phyloP scores from a whole-genome alignment of 306 rosid species.

The Clitoria ternatea region DNA sequence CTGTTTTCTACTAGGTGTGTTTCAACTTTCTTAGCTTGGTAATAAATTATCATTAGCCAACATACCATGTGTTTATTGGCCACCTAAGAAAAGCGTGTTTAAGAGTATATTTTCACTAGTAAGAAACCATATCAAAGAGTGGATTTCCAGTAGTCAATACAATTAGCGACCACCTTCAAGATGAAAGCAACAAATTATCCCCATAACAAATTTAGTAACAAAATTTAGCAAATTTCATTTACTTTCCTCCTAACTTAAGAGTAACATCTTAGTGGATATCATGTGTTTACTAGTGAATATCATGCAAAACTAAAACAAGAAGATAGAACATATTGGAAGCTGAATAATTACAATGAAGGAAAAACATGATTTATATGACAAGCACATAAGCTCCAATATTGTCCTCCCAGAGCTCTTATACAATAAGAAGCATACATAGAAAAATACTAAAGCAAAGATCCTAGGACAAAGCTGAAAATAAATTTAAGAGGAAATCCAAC shows the following conservation, averaged over 20 bases:
- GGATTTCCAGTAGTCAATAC: too few species aligned
- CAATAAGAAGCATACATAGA: slow-evolving; percentile 36
- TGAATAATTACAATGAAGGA: slow-evolving; percentile 17
- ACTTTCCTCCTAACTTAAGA: background rate
- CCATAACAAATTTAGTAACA: background rate
- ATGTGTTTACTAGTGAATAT: background rate
- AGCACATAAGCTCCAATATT: slow-evolving; percentile 43
- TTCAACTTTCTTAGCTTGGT: background rate
- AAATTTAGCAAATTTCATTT: background rate
- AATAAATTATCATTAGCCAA: background rate
- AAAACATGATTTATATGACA: slow-evolving; percentile 46
- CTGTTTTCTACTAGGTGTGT: background rate
- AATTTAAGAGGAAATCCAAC: slow-evolving; percentile 17
- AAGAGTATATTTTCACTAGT: background rate
- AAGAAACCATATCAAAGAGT: too few species aligned
- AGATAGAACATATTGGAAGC: slow-evolving; percentile 17
- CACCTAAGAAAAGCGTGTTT: background rate
- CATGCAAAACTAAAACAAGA: background rate
- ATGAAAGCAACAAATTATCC: background rate
- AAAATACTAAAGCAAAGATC: slow-evolving; percentile 34
- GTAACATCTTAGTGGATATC: background rate
- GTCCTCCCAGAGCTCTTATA: slow-evolving; percentile 45
- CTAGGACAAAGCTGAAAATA: slow-evolving; percentile 18
- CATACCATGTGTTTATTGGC: background rate
- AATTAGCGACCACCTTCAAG: background rate